Evolutionary conservation across 345 rosid genomes (phyloP).

Genomic region (Citrus maxima): DNA sequence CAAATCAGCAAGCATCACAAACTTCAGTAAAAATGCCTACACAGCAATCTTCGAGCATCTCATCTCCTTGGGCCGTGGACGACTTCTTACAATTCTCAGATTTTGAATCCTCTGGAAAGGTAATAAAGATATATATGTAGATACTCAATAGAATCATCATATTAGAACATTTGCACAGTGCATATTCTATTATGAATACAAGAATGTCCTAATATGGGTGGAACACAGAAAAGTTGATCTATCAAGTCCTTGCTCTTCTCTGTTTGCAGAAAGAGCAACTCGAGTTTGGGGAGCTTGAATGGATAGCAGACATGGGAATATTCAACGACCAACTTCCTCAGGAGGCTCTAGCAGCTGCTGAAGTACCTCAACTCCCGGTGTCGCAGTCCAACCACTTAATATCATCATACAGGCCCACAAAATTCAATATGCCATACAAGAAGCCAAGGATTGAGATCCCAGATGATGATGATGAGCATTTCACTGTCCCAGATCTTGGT

Average conservation of each 20-base stretch:
- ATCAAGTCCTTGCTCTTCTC: not conserved
- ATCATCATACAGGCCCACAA: slow-evolving; percentile 45
- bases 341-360: slow-evolving; percentile 69
- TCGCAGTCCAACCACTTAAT: slow-evolving; percentile 24
- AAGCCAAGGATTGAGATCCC: slow-evolving; percentile 66
- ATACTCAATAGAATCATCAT: not conserved
- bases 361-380: slow-evolving; percentile 82
- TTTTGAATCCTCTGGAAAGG: slow-evolving; percentile 66
- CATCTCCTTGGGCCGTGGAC: slow-evolving; percentile 72
- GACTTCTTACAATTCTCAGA: slow-evolving; percentile 75
- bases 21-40: slow-evolving; percentile 35
- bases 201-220: not conserved
- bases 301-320: slow-evolving; percentile 77
- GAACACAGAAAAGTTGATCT: not conserved
- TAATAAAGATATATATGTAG: slow-evolving; percentile 14
- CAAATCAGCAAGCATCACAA: slow-evolving; percentile 43
- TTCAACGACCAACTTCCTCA: slow-evolving; percentile 58
- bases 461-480: slow-evolving; percentile 67
- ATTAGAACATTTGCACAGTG: not conserved
- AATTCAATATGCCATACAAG: slow-evolving; percentile 53
- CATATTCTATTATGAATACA: not conserved
- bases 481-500: slow-evolving; percentile 89
- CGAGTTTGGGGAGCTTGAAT: slow-evolving; percentile 75
- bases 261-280: slow-evolving; percentile 67
- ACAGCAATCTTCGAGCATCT: slow-evolving; percentile 39